phyloP scores from a whole-genome alignment of 345 rosid species.

The Triadica sebifera region DNA sequence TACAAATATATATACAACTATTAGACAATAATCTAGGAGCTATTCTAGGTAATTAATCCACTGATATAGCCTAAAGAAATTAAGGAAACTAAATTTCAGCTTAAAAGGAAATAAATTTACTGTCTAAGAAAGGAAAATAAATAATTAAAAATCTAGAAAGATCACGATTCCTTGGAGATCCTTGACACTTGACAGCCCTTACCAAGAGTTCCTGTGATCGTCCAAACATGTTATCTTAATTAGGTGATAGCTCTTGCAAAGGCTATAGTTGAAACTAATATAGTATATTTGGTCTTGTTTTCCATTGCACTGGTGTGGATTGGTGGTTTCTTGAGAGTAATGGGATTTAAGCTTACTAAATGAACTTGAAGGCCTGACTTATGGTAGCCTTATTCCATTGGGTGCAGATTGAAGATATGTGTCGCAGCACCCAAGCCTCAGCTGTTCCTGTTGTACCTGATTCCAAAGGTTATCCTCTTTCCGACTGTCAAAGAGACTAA shows the following conservation, averaged over 20 bases:
- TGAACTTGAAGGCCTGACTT: slow-evolving; percentile 4
- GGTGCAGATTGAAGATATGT: slow-evolving; percentile 83
- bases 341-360: neutral
- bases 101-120: too few species aligned
- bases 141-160: too few species aligned
- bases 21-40: too few species aligned
- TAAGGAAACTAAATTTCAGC: too few species aligned
- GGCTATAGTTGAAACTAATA: neutral
- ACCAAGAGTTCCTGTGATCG: too few species aligned
- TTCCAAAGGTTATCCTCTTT: slow-evolving; percentile 63
- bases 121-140: too few species aligned
- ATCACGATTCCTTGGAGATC: too few species aligned
- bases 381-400: neutral
- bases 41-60: too few species aligned
- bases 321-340: neutral
- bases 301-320: neutral
- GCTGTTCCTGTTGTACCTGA: slow-evolving; percentile 91
- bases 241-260: neutral
- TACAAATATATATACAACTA: too few species aligned
- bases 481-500: neutral
- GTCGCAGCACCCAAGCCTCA: slow-evolving; percentile 63
- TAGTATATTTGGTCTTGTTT: neutral
- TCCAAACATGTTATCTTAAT: neutral
- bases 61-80: too few species aligned
- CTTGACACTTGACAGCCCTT: too few species aligned